phyloP scores from a whole-genome alignment of 1,139 yeast genomes.

The Candida anutae region DNA sequence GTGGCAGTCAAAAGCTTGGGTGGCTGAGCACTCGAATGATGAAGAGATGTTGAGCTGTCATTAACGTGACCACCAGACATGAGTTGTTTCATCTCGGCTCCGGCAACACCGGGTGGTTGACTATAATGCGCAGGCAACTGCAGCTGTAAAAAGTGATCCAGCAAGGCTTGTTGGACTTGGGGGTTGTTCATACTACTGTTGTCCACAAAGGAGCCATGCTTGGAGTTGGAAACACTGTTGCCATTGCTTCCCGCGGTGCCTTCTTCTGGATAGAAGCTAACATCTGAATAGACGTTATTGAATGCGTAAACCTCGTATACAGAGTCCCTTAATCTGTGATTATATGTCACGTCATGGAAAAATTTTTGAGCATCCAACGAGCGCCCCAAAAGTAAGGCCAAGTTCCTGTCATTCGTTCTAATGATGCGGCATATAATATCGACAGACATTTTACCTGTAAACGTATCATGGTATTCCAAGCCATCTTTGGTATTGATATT shows the following conservation, averaged over 20 bases:
- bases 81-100: conserved; percentile 1
- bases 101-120: neutral
- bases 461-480: conserved; percentile 88
- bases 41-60: conserved; percentile 1
- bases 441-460: conserved; percentile 91
- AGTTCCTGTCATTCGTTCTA: conserved; percentile 82
- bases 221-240: conserved; percentile 15
- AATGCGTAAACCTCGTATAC: conserved; percentile 84
- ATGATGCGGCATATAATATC: conserved; percentile 80
- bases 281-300: conserved; percentile 46
- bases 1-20: conserved; percentile 7
- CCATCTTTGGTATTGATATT: conserved; percentile 89
- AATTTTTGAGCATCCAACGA: conserved; percentile 91
- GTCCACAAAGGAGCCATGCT: conserved; percentile 26
- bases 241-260: too few species aligned
- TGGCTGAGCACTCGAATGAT: conserved; percentile 5
- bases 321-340: conserved; percentile 85
- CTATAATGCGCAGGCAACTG: conserved; percentile 7
- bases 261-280: conserved; percentile 30
- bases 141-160: conserved; percentile 9
- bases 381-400: conserved; percentile 83
- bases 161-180: conserved; percentile 7
- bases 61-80: neutral
- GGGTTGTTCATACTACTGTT: conserved; percentile 5
- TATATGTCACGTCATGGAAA: conserved; percentile 93